Evolutionary conservation across 1,284 basidiomycete species (phyloP), one percentile per base, ranked within the genome.

Genomic region (Cryptococcus neoformans): DNA sequence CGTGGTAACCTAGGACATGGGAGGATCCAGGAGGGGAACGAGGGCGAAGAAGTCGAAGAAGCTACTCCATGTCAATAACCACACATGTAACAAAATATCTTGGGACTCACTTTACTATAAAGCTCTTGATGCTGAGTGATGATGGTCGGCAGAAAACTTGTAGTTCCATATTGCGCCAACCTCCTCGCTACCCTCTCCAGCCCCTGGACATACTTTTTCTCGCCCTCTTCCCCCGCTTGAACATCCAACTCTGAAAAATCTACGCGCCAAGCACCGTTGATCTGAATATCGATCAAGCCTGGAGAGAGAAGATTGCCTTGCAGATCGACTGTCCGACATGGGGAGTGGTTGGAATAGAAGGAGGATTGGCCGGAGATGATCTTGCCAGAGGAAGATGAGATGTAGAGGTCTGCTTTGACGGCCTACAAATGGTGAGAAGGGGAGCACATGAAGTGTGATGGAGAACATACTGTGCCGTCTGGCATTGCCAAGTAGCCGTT

Each of bases 1-100:
- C 88, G 66, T 94, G 91, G 85, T 88, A 94, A 14, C 91, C 91
- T 14, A 94, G 82, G 2, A 88, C 77, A 53, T 84, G 87, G 0
- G 88, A 89, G 9, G 58, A 61, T 2, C 56, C 41, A 7, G 60
- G 28, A 0, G 55, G 49, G 11, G 68, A 65, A 10, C 74, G 61
- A 10, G 65, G 73, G 21, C 41, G 54, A 35, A 69, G 44, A 82
- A 86, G 51, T 66, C 80, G 4, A 80, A 79, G 46, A 82, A 83
- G 49, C 28, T 28, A 28, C 28, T 28, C 28, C 2, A 28, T 28
- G 28, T 84, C 82, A 73, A 28, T 28, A 28, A 4, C 28, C 28
- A 28, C 21, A 21, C 28, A 28, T 28, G 28, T 28, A 21, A 56
- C 46, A 44, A 53, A 34, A 41, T 37, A 37, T 80, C 87, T 64